Evolutionary conservation across 1,284 basidiomycete genomes (phyloP).

Genomic region (Moesziomyces globuligerus): DNA sequence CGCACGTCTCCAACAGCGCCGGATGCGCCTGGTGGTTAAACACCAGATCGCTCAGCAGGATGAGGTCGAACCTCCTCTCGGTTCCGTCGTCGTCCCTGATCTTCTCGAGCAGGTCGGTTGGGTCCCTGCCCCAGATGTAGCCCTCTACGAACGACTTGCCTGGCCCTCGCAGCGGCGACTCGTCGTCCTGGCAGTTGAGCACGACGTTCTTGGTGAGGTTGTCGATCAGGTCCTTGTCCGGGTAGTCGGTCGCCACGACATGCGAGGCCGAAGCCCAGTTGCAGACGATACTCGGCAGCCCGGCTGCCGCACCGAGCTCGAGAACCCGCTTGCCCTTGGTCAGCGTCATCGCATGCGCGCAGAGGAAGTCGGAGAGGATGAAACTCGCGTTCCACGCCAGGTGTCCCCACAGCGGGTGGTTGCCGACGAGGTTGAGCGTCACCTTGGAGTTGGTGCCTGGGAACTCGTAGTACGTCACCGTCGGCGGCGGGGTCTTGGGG

Average conservation of each 20-base stretch:
- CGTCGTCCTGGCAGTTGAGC: conserved; percentile 71
- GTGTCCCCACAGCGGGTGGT: conserved; percentile 90
- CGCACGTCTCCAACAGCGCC: conserved; percentile 82
- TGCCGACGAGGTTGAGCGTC: conserved; percentile 80
- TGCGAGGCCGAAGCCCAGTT: conserved; percentile 65
- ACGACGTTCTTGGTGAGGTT: conserved; percentile 80
- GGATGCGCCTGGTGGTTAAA: conserved; percentile 82
- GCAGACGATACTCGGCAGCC: conserved; percentile 74
- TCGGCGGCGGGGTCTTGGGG: conserved; percentile 62
- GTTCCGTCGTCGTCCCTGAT: conserved; percentile 59
- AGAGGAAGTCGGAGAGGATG: conserved; percentile 66
- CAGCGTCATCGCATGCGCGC: conserved; percentile 69
- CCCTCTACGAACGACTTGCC: conserved; percentile 70
- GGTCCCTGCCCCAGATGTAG: conserved; percentile 87
- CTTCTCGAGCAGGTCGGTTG: conserved; percentile 72
- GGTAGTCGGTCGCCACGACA: conserved; percentile 91
- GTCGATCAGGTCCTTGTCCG: conserved; percentile 80
- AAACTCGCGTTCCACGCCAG: conserved; percentile 76
- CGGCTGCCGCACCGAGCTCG: conserved; percentile 93
- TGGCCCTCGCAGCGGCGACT: conserved; percentile 32
- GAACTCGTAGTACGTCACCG: conserved; percentile 47
- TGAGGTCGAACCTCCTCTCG: conserved; percentile 75
- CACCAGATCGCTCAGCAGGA: conserved; percentile 90
- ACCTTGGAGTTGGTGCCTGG: conserved; percentile 35
- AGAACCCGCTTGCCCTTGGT: conserved; percentile 73